Conservation (phyloP, 495 filamentous ascomycete species). For the Aspergillus steynii region DNA sequence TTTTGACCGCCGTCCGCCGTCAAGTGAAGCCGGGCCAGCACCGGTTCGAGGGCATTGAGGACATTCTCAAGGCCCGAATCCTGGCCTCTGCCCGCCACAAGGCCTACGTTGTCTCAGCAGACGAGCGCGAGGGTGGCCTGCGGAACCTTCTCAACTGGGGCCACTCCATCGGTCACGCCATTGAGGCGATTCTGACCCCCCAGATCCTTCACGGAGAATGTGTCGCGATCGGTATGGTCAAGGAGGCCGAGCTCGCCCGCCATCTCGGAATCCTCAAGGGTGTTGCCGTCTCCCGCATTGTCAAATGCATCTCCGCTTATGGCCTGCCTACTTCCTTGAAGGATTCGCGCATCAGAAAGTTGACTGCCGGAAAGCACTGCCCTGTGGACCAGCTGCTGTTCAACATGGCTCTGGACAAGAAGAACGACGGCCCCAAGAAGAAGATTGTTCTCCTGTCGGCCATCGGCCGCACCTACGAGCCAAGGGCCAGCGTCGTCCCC, state of each 20-base stretch:
- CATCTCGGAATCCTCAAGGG: conserved; percentile 86
- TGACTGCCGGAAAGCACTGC: conserved; percentile 85
- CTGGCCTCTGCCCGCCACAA: conserved; percentile 88
- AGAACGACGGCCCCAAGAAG: conserved; percentile 94
- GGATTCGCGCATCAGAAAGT: conserved; percentile 79
- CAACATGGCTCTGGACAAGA: conserved; percentile 98
- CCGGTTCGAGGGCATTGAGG: conserved; percentile 67
- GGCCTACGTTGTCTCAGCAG: conserved; percentile 86
- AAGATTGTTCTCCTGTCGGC: conserved; percentile 93
- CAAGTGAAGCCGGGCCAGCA: conserved; percentile 52
- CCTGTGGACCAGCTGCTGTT: conserved; percentile 84
- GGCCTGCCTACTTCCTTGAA: conserved; percentile 83
- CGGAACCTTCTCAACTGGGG: conserved; percentile 96
- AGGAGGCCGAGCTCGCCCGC: conserved; percentile 90
- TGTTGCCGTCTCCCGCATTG: conserved; percentile 82
- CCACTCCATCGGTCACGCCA: conserved; percentile 96
- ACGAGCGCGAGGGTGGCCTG: conserved; percentile 92
- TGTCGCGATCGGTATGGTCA: conserved; percentile 97
- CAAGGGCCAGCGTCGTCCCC: conserved; percentile 80
- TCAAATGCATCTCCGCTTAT: conserved; percentile 92
- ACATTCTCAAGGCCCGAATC: conserved; percentile 82
- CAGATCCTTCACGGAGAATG: conserved; percentile 94
- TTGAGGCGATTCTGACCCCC: conserved; percentile 92
- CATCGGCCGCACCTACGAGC: conserved; percentile 86
- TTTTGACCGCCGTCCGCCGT: conserved; percentile 69